Conservation (phyloP, 2,329 filamentous ascomycete species). For the Dactylella cylindrospora region DNA sequence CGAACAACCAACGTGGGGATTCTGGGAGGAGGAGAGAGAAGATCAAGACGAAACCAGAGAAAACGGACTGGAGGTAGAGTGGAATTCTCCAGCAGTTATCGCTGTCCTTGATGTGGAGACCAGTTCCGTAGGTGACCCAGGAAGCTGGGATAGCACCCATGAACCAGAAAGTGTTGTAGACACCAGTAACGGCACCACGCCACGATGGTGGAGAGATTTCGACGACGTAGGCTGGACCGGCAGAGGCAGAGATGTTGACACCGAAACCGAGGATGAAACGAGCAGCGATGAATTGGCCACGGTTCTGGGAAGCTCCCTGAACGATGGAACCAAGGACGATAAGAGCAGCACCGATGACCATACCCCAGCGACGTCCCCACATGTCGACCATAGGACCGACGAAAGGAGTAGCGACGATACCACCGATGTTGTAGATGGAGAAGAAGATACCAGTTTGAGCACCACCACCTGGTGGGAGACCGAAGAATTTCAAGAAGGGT, state of each 20-base stretch:
- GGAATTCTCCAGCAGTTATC: constrained; percentile 58
- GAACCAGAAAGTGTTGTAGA: constrained; percentile 57
- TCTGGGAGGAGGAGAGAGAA: constrained; percentile 54
- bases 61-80: constrained; percentile 57
- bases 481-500: constrained; percentile 53
- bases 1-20: constrained; percentile 54
- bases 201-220: constrained; percentile 58
- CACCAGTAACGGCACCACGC: constrained; percentile 56
- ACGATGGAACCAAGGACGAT: constrained; percentile 57
- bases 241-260: constrained; percentile 56
- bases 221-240: constrained; percentile 55
- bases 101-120: constrained; percentile 54
- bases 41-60: constrained; percentile 56
- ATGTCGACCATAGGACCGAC: constrained; percentile 57
- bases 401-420: constrained; percentile 56
- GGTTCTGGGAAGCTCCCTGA: constrained; percentile 53
- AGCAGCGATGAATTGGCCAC: constrained; percentile 59
- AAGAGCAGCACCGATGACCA: constrained; percentile 54
- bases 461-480: constrained; percentile 55
- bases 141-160: constrained; percentile 55
- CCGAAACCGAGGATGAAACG: constrained; percentile 65
- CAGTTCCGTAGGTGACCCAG: constrained; percentile 56
- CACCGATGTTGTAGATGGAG: constrained; percentile 59
- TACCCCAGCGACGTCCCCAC: constrained; percentile 57
- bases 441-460: constrained; percentile 58